phyloP scores from a whole-genome alignment of 176 grass and related monocot genomes.

The Eragrostis nindensis region DNA sequence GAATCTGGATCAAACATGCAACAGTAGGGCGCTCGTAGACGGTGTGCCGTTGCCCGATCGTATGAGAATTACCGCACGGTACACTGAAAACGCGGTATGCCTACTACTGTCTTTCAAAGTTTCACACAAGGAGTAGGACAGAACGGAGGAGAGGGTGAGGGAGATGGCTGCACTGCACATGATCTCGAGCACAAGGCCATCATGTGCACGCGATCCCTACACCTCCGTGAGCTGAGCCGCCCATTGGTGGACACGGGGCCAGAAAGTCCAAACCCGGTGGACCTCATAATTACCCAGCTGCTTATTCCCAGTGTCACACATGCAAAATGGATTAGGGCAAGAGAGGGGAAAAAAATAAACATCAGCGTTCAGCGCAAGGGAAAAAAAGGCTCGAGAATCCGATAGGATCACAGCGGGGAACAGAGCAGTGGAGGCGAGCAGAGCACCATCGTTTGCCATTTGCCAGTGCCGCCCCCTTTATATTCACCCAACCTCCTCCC shows the following conservation, averaged over 20 bases:
- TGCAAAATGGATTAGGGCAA: conserved; percentile 38
- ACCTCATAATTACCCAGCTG: conserved; percentile 47
- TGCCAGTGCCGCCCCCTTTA: conserved; percentile 48
- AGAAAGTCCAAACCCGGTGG: conserved; percentile 54
- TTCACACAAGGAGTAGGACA: neutral
- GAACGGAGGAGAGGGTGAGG: neutral
- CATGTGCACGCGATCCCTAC: conserved; percentile 27
- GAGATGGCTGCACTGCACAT: neutral
- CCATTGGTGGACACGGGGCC: conserved; percentile 17
- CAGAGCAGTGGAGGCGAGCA: conserved; percentile 36
- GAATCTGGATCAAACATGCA: neutral
- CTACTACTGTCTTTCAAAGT: neutral
- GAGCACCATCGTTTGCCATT: conserved; percentile 29
- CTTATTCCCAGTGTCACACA: conserved; percentile 44
- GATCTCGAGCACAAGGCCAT: neutral
- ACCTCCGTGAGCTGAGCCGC: neutral
- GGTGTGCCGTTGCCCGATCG: neutral
- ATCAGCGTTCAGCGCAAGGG: neutral
- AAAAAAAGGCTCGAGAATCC: conserved; percentile 26
- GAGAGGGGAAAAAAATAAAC: neutral
- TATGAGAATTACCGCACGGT: neutral
- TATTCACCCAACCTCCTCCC: conserved; percentile 43
- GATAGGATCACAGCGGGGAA: conserved; percentile 48
- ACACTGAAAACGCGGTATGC: neutral
- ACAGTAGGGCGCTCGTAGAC: neutral